Conservation (phyloP, 495 filamentous ascomycete genomes). For the Aeminium ludgeri region DNA sequence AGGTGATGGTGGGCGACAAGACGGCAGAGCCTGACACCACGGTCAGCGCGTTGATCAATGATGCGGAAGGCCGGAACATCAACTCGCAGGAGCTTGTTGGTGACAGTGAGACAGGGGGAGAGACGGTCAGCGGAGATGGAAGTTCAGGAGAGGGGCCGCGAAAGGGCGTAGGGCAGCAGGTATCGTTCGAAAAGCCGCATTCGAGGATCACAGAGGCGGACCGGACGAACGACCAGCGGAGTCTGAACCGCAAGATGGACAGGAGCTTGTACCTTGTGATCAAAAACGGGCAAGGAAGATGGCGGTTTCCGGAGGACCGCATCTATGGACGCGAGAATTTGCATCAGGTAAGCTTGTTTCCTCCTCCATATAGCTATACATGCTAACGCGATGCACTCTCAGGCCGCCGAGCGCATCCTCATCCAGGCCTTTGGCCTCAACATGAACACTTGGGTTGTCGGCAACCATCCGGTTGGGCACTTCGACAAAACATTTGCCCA, state of each 20-base stretch:
- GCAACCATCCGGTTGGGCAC: slow-evolving; percentile 77
- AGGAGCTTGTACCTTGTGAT: slow-evolving; percentile 78
- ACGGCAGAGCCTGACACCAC: slow-evolving; percentile 42
- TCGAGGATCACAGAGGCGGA: slow-evolving; percentile 67
- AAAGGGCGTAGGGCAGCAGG: slow-evolving; percentile 33
- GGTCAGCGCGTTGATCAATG: slow-evolving; percentile 50
- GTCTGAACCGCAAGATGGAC: slow-evolving; percentile 59
- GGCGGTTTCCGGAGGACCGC: slow-evolving; percentile 60
- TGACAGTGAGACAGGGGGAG: slow-evolving; percentile 11
- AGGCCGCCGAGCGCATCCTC: slow-evolving; percentile 73
- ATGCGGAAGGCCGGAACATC: slow-evolving; percentile 48
- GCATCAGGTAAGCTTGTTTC: slow-evolving; percentile 46
- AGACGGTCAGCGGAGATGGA: slow-evolving; percentile 32
- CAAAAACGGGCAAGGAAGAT: slow-evolving; percentile 44
- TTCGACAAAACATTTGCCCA: slow-evolving; percentile 34
- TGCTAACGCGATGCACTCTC: slow-evolving; percentile 11
- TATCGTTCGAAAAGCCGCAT: slow-evolving; percentile 55
- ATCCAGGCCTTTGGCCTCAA: slow-evolving; percentile 65
- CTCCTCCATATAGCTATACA: not conserved
- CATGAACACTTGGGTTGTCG: slow-evolving; percentile 99
- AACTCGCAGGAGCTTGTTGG: slow-evolving; percentile 3
- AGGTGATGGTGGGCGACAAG: slow-evolving; percentile 56
- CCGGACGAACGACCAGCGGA: slow-evolving; percentile 48
- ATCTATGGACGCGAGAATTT: slow-evolving; percentile 56
- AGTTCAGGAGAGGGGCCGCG: slow-evolving; percentile 40